Conservation (phyloP, 352 stramenopile species). For the Pythium biforme region DNA sequence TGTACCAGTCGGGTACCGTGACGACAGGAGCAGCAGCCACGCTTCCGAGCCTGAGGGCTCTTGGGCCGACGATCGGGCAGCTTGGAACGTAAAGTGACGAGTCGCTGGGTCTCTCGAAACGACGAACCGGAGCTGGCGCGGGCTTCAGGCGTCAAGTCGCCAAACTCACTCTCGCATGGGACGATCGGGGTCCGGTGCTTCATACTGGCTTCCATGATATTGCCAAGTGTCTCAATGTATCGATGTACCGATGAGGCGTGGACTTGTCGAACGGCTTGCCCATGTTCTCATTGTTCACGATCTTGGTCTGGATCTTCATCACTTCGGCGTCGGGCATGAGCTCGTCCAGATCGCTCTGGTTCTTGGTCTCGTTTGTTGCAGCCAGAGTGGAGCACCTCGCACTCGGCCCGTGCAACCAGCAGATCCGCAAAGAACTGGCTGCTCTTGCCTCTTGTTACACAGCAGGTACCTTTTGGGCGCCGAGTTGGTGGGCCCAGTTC, state of each 20-base stretch:
- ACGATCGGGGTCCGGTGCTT: conserved; percentile 57
- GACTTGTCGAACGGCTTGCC: conserved; percentile 86
- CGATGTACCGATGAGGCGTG: conserved; percentile 67
- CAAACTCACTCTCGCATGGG: conserved; percentile 24
- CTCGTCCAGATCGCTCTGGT: conserved; percentile 30
- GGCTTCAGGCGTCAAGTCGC: conserved; percentile 15
- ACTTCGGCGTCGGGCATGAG: conserved; percentile 67
- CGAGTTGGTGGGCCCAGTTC: conserved; percentile 13
- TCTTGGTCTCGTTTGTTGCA: conserved; percentile 62
- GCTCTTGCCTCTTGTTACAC: conserved; percentile 81
- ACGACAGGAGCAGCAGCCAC: too few relatives aligned
- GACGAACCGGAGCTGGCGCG: conserved; percentile 25
- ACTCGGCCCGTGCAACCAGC: conserved; percentile 71
- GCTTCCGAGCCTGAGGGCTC: conserved; percentile 16
- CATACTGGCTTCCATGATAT: conserved; percentile 74
- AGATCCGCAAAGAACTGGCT: conserved; percentile 81
- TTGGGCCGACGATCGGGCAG: conserved; percentile 18
- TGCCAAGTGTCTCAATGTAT: conserved; percentile 76
- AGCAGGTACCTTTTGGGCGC: conserved; percentile 39
- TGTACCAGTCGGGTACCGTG: too few relatives aligned
- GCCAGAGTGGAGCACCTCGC: conserved; percentile 63
- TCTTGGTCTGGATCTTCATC: conserved; percentile 77
- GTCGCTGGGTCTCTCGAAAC: conserved; percentile 51
- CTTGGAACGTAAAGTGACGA: conserved; percentile 26
- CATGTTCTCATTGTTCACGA: conserved; percentile 90